Evolutionary conservation across 805 yeast genomes (phyloP).

Genomic region (Teunomyces lycoperdinae): DNA sequence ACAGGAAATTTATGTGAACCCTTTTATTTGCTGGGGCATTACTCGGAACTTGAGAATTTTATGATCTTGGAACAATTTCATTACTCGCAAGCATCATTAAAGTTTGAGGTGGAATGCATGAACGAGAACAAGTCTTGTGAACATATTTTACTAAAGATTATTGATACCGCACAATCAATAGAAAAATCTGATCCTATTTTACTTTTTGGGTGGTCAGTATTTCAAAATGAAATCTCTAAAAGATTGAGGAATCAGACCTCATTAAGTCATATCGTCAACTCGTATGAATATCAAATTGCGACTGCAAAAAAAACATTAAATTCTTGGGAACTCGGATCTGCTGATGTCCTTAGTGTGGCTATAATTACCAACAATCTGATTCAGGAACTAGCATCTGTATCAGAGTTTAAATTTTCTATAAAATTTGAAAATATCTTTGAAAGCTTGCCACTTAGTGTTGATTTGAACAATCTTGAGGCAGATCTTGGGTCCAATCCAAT

Average conservation of each 20-base stretch:
- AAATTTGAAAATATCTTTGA: not conserved
- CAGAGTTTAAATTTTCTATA: not conserved
- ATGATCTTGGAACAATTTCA: constrained; percentile 5
- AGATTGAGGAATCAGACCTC: constrained; percentile 1
- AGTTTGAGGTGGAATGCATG: constrained; percentile 5
- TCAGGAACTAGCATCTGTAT: not conserved
- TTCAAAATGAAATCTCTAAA: constrained; percentile 3
- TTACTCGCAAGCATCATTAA: not conserved
- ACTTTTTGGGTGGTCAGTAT: constrained; percentile 8
- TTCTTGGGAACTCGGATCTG: not conserved
- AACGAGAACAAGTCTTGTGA: constrained; percentile 5
- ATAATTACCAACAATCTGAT: not conserved
- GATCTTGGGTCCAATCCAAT: not conserved
- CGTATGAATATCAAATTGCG: constrained; percentile 14
- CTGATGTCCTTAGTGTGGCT: not conserved
- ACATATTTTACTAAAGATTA: constrained; percentile 6
- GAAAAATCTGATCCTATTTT: constrained; percentile 3
- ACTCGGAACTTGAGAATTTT: constrained; percentile 5
- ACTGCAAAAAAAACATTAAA: not conserved
- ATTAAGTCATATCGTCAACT: constrained; percentile 7
- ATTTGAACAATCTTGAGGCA: not conserved
- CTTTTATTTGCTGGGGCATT: constrained; percentile 3
- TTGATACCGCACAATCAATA: constrained; percentile 7
- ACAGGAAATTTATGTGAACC: constrained; percentile 10
- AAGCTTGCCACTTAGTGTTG: not conserved